Percentiles rank a stretch among this genome's conserved stretches.
Conservation (phyloP, 768 basidiomycete genomes). For the Lactarius hatsudake region DNA sequence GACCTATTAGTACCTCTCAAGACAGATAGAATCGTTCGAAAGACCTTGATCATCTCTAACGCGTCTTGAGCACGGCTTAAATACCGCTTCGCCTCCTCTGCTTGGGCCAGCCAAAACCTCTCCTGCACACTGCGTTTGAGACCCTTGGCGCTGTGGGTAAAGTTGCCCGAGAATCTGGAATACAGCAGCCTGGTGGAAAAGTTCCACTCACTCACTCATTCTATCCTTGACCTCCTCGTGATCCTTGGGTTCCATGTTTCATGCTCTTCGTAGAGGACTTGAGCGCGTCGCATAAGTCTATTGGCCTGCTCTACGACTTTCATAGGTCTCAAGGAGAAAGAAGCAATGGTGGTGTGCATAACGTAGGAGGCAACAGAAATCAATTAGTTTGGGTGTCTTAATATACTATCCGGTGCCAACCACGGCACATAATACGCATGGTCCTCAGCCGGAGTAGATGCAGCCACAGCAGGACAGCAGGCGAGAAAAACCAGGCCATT, state of each 20-base stretch:
- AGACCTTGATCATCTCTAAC: constrained; percentile 8
- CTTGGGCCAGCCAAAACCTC: not conserved
- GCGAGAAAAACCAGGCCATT: too few species aligned
- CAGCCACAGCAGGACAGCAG: not conserved
- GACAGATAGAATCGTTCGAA: not conserved
- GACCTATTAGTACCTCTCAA: not conserved
- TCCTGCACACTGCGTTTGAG: not conserved
- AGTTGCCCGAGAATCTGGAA: not conserved
- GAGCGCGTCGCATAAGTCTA: not conserved
- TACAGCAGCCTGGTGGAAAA: not conserved
- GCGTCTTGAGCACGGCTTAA: not conserved
- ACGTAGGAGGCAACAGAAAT: not conserved
- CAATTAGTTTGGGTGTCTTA: not conserved
- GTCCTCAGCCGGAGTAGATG: not conserved
- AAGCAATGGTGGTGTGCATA: not conserved
- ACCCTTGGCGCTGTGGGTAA: not conserved
- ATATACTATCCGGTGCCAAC: not conserved
- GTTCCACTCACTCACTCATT: not conserved
- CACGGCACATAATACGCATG: not conserved
- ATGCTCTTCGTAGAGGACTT: not conserved
- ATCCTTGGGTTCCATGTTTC: not conserved
- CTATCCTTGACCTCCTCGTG: not conserved
- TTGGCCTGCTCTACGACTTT: constrained; percentile 3
- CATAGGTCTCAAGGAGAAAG: not conserved
- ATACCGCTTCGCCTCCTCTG: constrained; percentile 7